Percentiles rank a stretch among this genome's conserved stretches.
Conservation (phyloP, 2,329 filamentous ascomycete genomes). For the Periglandula ipomoeae region DNA sequence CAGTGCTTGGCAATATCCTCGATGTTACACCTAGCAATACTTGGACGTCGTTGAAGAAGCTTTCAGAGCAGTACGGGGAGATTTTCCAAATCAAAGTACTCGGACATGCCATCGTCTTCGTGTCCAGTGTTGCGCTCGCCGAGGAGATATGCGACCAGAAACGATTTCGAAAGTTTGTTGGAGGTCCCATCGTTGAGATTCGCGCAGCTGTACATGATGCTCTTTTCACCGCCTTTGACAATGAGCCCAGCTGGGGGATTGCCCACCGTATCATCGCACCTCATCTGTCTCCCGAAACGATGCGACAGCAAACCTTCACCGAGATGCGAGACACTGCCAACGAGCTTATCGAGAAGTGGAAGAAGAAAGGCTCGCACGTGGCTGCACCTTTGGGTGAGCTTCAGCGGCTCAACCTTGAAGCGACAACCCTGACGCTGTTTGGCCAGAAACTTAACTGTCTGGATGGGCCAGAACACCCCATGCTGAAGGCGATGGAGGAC, state of each 20-base stretch:
- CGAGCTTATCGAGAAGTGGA: conserved; percentile 44
- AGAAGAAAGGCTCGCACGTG: conserved; percentile 16
- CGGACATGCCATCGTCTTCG: conserved; percentile 29
- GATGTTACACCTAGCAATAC: conserved; percentile 26
- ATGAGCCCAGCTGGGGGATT: conserved; percentile 40
- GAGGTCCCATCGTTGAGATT: conserved; percentile 43
- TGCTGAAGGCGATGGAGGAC: conserved; percentile 45
- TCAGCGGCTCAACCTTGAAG: conserved; percentile 44
- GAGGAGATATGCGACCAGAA: conserved; percentile 43
- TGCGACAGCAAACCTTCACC: conserved; percentile 26
- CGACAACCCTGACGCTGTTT: conserved; percentile 39
- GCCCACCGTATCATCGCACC: conserved; percentile 44
- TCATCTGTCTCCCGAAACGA: conserved; percentile 23
- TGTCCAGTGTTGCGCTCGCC: conserved; percentile 38
- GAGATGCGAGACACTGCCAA: conserved; percentile 40
- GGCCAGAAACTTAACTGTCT: conserved; percentile 40
- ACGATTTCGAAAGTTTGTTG: conserved; percentile 45
- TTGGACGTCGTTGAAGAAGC: conserved; percentile 26
- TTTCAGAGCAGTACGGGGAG: conserved; percentile 26
- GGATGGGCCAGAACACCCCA: conserved; percentile 34
- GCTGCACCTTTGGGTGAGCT: conserved; percentile 40
- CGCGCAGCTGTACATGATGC: conserved; percentile 38
- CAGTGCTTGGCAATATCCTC: conserved; percentile 28
- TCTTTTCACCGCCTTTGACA: conserved; percentile 42
- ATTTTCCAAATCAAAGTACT: conserved; percentile 30